Conservation (phyloP, 2,329 filamentous ascomycete genomes). For the Trichoderma simmonsii region DNA sequence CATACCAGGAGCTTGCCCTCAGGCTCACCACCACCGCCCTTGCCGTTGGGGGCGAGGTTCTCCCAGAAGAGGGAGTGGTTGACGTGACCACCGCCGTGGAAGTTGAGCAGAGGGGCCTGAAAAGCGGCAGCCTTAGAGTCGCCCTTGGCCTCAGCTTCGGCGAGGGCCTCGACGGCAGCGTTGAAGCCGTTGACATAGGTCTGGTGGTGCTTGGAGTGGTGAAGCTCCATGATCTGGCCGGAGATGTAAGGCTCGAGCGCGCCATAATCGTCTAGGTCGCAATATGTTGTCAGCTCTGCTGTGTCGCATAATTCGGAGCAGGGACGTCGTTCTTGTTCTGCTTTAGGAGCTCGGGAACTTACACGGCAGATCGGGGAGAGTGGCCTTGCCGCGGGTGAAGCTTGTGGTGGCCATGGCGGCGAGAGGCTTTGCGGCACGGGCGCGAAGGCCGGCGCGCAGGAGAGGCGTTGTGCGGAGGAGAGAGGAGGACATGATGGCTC, state of each 20-base stretch:
- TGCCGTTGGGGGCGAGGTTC: slow-evolving; percentile 67
- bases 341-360: slow-evolving; percentile 28
- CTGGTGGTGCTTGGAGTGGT: slow-evolving; percentile 92
- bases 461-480: slow-evolving; percentile 69
- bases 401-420: slow-evolving; percentile 68
- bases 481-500: slow-evolving; percentile 64
- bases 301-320: background rate
- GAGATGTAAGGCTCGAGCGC: slow-evolving; percentile 84
- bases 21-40: slow-evolving; percentile 59
- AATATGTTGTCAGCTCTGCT: background rate
- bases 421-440: slow-evolving; percentile 58
- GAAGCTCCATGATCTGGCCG: slow-evolving; percentile 92
- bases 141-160: slow-evolving; percentile 61
- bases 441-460: slow-evolving; percentile 67
- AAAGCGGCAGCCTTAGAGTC: slow-evolving; percentile 51
- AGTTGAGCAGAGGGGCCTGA: slow-evolving; percentile 60
- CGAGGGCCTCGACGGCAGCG: slow-evolving; percentile 69
- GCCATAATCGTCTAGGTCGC: slow-evolving; percentile 78
- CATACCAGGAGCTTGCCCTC: slow-evolving; percentile 57
- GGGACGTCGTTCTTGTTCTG: background rate
- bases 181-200: slow-evolving; percentile 92
- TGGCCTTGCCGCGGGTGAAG: slow-evolving; percentile 84
- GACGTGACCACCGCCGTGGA: slow-evolving; percentile 81
- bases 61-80: slow-evolving; percentile 89
- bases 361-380: slow-evolving; percentile 80